Base-by-base conservation (phyloP, 139 green algal species). In the Gonium pectorale region DNA sequence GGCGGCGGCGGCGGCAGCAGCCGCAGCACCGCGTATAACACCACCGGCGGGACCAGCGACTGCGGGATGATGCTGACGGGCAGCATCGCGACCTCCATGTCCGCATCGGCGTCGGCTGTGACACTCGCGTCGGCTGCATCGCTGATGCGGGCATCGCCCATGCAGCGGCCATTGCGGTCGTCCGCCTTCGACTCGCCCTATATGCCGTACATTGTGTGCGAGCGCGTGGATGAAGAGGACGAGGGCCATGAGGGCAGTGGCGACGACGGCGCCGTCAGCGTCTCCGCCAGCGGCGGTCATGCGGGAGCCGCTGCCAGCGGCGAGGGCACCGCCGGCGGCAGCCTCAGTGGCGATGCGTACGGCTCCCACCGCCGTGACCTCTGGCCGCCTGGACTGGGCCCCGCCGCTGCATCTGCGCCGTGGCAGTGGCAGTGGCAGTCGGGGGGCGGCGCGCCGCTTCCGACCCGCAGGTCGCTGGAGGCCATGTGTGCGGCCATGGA, bases 121-220 rank as follows among this genome's bases (percentile, higher is more conserved):
- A n/a, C n/a, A n/a, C n/a, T n/a, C n/a, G n/a, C n/a, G 49, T 56
- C 49, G 49, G 49, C 43, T 43, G 43, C 68, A 13, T 60, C 68
- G 11, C 9, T 77, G 68, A 29, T 26, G 7, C 68, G 68, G 24
- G 24, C 60, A 29, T 77, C 68, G 4, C 68, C 68, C 13, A 29
- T 13, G 27, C 41, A 77, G 43, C 68, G 68, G n/a, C n/a, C n/a
- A 27, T 41, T 77, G 5, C 68, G 68, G 11, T 29, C 29, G 11
- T 43, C n/a, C 6, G 43, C 68, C 26, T 27, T 43, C 11, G 68
- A 77, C 9, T 15, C 19, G 17, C 49, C 49, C 5, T 22, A 77
- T 24, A 40, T 77, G 68, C 68, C 68, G 43, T 77, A 77, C 40
- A 77, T 77, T 26, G 29, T 77, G 19, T 77, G 68, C 41, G 41